phyloP scores from a whole-genome alignment of 2,329 filamentous ascomycete genomes.

The Ascochyta koolunga region DNA sequence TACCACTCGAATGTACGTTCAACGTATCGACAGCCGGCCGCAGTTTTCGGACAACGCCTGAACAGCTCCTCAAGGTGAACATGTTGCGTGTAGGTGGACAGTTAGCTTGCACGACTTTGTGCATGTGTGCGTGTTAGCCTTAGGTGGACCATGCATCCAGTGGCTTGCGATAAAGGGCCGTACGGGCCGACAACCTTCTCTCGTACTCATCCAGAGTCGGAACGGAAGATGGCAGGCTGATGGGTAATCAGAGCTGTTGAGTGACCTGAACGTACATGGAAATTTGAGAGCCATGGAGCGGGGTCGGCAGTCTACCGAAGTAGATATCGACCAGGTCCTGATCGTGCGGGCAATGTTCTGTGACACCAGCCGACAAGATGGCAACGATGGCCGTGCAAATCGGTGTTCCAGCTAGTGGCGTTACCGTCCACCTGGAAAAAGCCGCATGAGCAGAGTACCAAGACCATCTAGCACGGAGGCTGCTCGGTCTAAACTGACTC shows the following conservation, averaged over 20 bases:
- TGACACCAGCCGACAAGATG: background rate
- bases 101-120: background rate
- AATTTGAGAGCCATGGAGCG: background rate
- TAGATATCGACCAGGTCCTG: background rate
- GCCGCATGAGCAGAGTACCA: background rate
- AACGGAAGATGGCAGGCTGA: background rate
- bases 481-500: no score
- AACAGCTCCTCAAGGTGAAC: background rate
- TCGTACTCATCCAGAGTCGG: background rate
- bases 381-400: slow-evolving; percentile 4
- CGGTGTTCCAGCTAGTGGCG: background rate
- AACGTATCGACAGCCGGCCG: background rate
- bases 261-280: background rate
- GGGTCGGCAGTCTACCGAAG: slow-evolving; percentile 2
- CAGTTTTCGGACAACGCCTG: background rate
- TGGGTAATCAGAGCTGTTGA: background rate
- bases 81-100: background rate
- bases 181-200: slow-evolving; percentile 1
- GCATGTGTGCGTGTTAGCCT: background rate
- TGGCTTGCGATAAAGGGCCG: background rate
- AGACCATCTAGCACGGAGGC: no score
- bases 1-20: no score
- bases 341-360: background rate
- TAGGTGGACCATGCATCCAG: background rate
- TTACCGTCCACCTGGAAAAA: background rate